Conservation (phyloP, 805 yeast species). For the Wickerhamomyces canadensis region DNA sequence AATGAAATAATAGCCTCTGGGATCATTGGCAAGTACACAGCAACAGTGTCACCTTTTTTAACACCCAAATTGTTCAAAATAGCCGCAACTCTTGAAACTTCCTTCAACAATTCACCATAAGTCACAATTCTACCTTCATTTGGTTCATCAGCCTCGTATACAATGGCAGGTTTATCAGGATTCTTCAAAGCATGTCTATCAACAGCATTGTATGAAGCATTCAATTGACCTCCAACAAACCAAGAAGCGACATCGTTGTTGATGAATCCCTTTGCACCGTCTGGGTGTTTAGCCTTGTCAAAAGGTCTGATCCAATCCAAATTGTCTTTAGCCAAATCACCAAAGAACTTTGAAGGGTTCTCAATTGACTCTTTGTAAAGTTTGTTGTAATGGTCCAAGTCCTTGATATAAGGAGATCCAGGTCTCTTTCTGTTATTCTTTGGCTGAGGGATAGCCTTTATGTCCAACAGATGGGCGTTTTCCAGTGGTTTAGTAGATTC, state of each 20-base stretch:
- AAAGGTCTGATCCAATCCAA: constrained; percentile 81
- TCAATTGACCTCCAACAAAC: constrained; percentile 89
- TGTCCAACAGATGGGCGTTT: constrained; percentile 27
- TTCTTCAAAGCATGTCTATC: constrained; percentile 71
- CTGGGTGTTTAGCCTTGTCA: constrained; percentile 51
- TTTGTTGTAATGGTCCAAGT: constrained; percentile 59
- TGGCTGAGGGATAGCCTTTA: constrained; percentile 21
- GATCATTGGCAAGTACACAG: constrained; percentile 82
- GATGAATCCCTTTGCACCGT: constrained; percentile 39
- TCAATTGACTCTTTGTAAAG: constrained; percentile 75
- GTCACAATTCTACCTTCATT: constrained; percentile 56
- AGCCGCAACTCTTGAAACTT: constrained; percentile 69
- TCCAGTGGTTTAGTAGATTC: constrained; percentile 20
- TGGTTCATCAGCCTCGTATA: constrained; percentile 80
- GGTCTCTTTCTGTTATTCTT: constrained; percentile 21
- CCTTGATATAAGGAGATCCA: constrained; percentile 18
- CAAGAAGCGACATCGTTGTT: constrained; percentile 80
- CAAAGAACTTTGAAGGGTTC: constrained; percentile 81
- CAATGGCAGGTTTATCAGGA: constrained; percentile 70
- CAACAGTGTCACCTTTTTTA: constrained; percentile 78
- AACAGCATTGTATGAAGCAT: constrained; percentile 76
- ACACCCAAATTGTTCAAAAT: constrained; percentile 63
- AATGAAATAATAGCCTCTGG: constrained; percentile 73
- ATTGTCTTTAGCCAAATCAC: constrained; percentile 65
- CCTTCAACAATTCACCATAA: constrained; percentile 63